Conservation (phyloP, 2,329 filamentous ascomycete species). For the Fusarium metavorans region DNA sequence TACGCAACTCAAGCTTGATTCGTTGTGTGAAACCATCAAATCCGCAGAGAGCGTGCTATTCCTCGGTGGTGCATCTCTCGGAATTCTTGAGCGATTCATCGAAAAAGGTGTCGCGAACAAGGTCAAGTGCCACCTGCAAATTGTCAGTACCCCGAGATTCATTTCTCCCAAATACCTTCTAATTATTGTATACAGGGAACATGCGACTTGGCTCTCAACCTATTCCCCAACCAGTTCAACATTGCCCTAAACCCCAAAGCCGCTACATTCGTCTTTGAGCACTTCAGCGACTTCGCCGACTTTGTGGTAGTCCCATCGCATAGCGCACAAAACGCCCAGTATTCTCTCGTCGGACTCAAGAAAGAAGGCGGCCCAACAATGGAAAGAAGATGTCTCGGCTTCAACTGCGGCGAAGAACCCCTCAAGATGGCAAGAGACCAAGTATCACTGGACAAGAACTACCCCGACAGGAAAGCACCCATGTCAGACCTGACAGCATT, state of each 20-base stretch:
- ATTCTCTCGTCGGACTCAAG: constrained; percentile 28
- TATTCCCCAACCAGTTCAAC: constrained; percentile 43
- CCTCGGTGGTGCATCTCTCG: constrained; percentile 38
- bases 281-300: constrained; percentile 24
- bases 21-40: constrained; percentile 28
- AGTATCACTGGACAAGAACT: constrained; percentile 31
- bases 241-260: constrained; percentile 35
- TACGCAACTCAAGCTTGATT: constrained; percentile 10
- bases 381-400: constrained; percentile 37
- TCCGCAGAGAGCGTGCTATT: constrained; percentile 32
- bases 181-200: constrained; percentile 23
- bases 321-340: constrained; percentile 39
- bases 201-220: constrained; percentile 36
- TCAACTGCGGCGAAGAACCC: constrained; percentile 41
- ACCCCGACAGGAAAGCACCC: constrained; percentile 22
- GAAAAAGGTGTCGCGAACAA: constrained; percentile 30
- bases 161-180: too few species aligned
- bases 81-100: constrained; percentile 35
- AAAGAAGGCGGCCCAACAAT: constrained; percentile 25
- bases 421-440: constrained; percentile 30
- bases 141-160: constrained; percentile 15
- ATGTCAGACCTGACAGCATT: constrained; percentile 41
- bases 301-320: constrained; percentile 42
- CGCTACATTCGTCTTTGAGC: constrained; percentile 29
- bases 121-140: constrained; percentile 37